Evolutionary conservation across 306 rosid genomes (phyloP), one percentile per base, ranked within the genome.

Genomic region (Dryas octopetala): DNA sequence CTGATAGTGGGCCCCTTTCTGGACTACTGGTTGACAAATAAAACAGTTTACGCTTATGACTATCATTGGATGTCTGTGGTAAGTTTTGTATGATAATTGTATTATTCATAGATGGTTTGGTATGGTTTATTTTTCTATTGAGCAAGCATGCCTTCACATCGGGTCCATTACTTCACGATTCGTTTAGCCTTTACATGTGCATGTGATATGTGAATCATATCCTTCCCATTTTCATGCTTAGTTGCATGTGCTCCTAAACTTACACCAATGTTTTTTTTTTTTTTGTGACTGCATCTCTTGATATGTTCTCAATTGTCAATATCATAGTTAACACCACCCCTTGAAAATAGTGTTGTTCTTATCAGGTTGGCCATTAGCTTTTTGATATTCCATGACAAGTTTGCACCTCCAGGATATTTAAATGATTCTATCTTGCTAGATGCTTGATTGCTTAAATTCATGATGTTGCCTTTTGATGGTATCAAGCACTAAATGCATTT

Each of bases 1-100:
- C 80, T 89, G 38, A 62, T 86, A 70, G 17, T 78, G 12, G 97
- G 97, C 44, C 97, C 97, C 54, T 89, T 91, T 67, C 68, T 89
- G 64, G 97, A 91, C 83, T 86, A 83, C 71, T 86, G 90, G 92
- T 78, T 91, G 83, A 91, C 93, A 61, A 78, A 59, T 50, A 87
- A 89, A 79, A 77, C 85, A 83, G 89, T 91, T 60, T 80, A 82
- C 6, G 80, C 88, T 23, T 91, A 84, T 71, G 82, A 49, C 76
- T 91, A 77, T 52, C 76, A 78, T 59, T 40, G 80, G 49, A 75
- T 77, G 58, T 84, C 94, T 62, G 40, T 78, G 51, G 97, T 91
- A 82, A 60, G 92, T 77, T 73, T 77, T 62, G 62, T 48, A 48
- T 57, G 23, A 16, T 12, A 61, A 46, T 51, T 63, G 46, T 32